phyloP scores from a whole-genome alignment of 2,329 filamentous ascomycete species.

The Bipolaris oryzae region DNA sequence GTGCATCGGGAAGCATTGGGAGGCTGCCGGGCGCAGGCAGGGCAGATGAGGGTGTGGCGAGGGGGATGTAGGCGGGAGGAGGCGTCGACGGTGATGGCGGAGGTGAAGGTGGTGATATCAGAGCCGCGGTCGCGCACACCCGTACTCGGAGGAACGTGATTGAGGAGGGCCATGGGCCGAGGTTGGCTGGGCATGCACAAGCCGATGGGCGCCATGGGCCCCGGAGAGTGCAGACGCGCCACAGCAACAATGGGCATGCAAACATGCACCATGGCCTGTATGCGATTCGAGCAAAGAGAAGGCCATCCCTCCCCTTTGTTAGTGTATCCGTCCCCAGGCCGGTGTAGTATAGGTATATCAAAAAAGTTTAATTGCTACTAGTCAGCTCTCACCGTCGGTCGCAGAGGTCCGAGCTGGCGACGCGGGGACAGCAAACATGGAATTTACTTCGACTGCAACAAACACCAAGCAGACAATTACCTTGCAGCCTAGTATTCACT shows the following conservation, averaged over 20 bases:
- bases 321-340: too few species aligned
- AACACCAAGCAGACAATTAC: conserved; percentile 17
- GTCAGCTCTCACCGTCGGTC: conserved; percentile 8
- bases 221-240: not conserved
- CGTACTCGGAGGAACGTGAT: conserved; percentile 21
- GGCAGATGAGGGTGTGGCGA: conserved; percentile 2
- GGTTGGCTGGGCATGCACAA: conserved; percentile 24
- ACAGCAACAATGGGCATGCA: not conserved
- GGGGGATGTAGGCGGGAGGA: not conserved
- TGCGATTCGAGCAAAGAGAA: not conserved
- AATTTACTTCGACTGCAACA: conserved; percentile 6
- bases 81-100: not conserved
- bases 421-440: conserved; percentile 29
- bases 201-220: conserved; percentile 4
- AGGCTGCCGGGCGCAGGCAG: conserved; percentile 6
- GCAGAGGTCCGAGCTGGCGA: conserved; percentile 22
- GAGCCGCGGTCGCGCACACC: not conserved
- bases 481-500: conserved; percentile 15
- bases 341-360: too few species aligned
- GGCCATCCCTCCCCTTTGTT: too few species aligned
- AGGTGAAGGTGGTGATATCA: conserved; percentile 2
- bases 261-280: not conserved
- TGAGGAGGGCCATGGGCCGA: conserved; percentile 34
- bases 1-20: conserved; percentile 38
- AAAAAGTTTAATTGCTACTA: too few species aligned